Conservation (phyloP, 345 rosid genomes). For the Citrus trifoliata region DNA sequence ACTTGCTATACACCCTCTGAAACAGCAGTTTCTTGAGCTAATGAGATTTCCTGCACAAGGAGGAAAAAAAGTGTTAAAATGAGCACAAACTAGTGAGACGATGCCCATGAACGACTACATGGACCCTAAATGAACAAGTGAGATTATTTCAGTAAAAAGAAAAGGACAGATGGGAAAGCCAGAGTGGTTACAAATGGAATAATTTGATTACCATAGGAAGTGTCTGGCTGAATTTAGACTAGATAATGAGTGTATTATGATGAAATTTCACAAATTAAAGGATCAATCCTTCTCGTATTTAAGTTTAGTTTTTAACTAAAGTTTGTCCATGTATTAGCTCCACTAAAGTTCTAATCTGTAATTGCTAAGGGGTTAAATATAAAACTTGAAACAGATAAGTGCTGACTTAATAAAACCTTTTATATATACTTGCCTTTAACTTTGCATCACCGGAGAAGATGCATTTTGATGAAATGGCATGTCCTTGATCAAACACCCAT, state of each 20-base stretch:
- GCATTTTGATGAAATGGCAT: constrained; percentile 59
- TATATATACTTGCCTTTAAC: constrained; percentile 45
- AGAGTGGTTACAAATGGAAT: neutral
- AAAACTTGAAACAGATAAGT: neutral
- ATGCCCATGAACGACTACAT: neutral
- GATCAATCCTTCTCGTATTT: too few species aligned
- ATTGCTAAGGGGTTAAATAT: neutral
- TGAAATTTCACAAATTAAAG: neutral
- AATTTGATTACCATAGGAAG: neutral
- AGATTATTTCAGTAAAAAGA: neutral
- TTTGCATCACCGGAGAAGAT: constrained; percentile 52
- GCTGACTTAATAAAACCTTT: neutral
- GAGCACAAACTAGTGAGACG: neutral
- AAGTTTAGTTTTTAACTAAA: neutral
- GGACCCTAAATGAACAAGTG: neutral
- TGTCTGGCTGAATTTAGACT: neutral
- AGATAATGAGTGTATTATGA: neutral
- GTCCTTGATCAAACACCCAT: constrained; percentile 60
- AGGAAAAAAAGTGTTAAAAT: neutral
- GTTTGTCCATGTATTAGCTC: neutral
- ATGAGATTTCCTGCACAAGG: constrained; percentile 35
- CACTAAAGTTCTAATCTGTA: neutral
- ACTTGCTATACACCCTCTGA: constrained; percentile 14
- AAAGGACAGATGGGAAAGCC: neutral
- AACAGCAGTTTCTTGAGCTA: constrained; percentile 31